A percentile compares a stretch with the other conserved stretches of the same genome.
phyloP scores from a whole-genome alignment of 768 basidiomycete species.

The Phanerochaete carnosa region DNA sequence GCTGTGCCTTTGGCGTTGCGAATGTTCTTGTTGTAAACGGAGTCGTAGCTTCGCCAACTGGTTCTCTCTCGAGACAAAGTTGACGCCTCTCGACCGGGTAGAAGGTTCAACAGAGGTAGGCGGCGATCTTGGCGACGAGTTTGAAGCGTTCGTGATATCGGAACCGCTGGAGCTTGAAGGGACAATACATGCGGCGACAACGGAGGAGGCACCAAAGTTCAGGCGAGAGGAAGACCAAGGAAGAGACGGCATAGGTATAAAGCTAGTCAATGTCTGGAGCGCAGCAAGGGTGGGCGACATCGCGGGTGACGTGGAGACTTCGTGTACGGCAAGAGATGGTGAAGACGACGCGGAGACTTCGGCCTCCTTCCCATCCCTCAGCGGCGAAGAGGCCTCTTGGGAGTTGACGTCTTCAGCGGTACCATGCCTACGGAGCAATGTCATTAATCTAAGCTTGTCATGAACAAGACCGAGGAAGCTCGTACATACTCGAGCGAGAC shows the following conservation, averaged over 20 bases:
- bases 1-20: neutral
- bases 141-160: conserved; percentile 8
- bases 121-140: neutral
- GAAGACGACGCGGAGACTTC: conserved; percentile 14
- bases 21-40: conserved; percentile 44
- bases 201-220: conserved; percentile 12
- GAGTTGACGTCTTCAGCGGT: neutral
- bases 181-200: conserved; percentile 15
- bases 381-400: neutral
- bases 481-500: conserved; percentile 24
- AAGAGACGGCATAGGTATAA: conserved; percentile 50
- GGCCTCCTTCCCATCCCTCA: conserved; percentile 16
- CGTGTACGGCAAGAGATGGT: conserved; percentile 22
- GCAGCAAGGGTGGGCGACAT: conserved; percentile 52
- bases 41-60: conserved; percentile 63
- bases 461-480: conserved; percentile 6
- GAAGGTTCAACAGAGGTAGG: neutral
- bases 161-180: conserved; percentile 19
- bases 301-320: conserved; percentile 39
- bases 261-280: conserved; percentile 58
- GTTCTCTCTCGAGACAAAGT: conserved; percentile 58
- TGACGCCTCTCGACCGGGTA: conserved; percentile 20
- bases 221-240: conserved; percentile 12
- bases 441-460: neutral
- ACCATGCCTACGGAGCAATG: neutral